Evolutionary conservation across 352 stramenopile species (phyloP).

Genomic region (Globisporangium rhizosaccharum): DNA sequence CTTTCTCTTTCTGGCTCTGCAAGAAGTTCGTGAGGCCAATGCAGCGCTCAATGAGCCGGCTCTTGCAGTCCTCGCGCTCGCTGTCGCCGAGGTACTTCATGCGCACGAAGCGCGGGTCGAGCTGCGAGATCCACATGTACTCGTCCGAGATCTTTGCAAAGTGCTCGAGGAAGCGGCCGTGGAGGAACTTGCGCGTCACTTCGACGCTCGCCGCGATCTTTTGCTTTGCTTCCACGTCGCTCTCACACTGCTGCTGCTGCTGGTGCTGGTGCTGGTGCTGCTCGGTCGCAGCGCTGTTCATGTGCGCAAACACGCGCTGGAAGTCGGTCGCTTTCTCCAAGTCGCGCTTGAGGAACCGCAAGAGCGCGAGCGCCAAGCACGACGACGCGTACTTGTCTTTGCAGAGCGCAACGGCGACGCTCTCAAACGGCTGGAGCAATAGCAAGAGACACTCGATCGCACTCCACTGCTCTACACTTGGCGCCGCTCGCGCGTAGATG

Average conservation of each 20-base stretch:
- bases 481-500: constrained; percentile 18
- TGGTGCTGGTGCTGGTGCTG: not conserved
- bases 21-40: constrained; percentile 34
- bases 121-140: constrained; percentile 44
- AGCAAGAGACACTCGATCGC: constrained; percentile 35
- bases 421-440: constrained; percentile 43
- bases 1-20: constrained; percentile 30
- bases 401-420: constrained; percentile 30
- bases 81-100: constrained; percentile 43
- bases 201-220: constrained; percentile 29
- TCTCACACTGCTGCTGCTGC: not conserved
- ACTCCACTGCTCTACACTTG: constrained; percentile 31
- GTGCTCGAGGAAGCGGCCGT: constrained; percentile 28
- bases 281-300: not conserved
- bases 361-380: constrained; percentile 30
- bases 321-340: constrained; percentile 40
- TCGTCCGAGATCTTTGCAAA: constrained; percentile 31
- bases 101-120: constrained; percentile 41
- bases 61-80: constrained; percentile 39
- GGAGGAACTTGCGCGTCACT: constrained; percentile 26
- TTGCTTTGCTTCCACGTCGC: constrained; percentile 16
- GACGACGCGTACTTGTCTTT: constrained; percentile 41
- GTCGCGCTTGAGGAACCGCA: constrained; percentile 43
- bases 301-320: constrained; percentile 31
- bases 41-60: constrained; percentile 31